Conservation (phyloP, 2,329 filamentous ascomycete species). For the Calonectria pteridis region DNA sequence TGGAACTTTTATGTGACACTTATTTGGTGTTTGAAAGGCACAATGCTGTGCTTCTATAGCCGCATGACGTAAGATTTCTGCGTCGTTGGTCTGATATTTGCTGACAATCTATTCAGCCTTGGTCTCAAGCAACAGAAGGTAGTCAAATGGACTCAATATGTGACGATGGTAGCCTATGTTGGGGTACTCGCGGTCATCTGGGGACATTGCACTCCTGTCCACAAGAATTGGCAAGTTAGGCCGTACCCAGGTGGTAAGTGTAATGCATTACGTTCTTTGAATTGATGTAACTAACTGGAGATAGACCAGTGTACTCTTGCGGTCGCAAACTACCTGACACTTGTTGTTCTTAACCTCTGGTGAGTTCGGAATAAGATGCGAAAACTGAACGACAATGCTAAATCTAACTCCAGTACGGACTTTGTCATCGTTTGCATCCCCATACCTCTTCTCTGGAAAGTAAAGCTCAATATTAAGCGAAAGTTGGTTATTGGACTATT, state of each 20-base stretch:
- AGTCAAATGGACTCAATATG: slow-evolving; percentile 50
- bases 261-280: too few species aligned
- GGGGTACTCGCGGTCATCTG: slow-evolving; percentile 51
- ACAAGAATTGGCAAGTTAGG: slow-evolving; percentile 55
- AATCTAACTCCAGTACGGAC: slow-evolving; percentile 50
- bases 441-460: slow-evolving; percentile 54
- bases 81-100: background rate
- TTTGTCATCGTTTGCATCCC: slow-evolving; percentile 55
- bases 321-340: slow-evolving; percentile 52
- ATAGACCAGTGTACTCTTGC: slow-evolving; percentile 50
- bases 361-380: slow-evolving; percentile 30
- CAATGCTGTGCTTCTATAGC: slow-evolving; percentile 58
- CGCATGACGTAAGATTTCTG: slow-evolving; percentile 53
- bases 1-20: slow-evolving; percentile 57
- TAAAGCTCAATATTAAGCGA: slow-evolving; percentile 51
- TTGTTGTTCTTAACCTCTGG: slow-evolving; percentile 53
- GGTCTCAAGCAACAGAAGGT: slow-evolving; percentile 53
- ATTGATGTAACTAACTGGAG: slow-evolving; percentile 5
- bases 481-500: slow-evolving; percentile 55
- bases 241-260: slow-evolving; percentile 54
- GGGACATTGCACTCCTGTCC: slow-evolving; percentile 53
- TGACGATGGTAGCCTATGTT: slow-evolving; percentile 48
- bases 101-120: slow-evolving; percentile 43
- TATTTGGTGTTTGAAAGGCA: slow-evolving; percentile 58
- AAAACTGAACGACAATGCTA: background rate